Evolutionary conservation across 2,329 filamentous ascomycete genomes (phyloP).

Genomic region (Gaeumannomyces sp.): DNA sequence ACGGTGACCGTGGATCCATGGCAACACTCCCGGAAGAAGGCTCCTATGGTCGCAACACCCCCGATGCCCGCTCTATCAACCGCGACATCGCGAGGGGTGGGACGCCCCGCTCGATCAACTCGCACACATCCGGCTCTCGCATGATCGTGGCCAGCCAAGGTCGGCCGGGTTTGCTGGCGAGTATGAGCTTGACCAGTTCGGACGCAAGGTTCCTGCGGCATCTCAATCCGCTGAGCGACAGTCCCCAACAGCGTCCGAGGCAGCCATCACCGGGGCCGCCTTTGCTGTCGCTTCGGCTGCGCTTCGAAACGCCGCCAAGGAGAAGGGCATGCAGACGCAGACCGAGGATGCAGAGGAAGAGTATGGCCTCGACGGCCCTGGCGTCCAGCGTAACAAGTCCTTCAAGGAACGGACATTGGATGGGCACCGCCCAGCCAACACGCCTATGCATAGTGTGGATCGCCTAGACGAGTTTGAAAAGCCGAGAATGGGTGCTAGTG

Average conservation of each 20-base stretch:
- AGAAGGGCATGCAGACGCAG: conserved; percentile 34
- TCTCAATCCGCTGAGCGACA: conserved; percentile 32
- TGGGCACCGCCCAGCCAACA: conserved; percentile 49
- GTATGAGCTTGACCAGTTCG: conserved; percentile 53
- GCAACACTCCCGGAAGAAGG: conserved; percentile 26
- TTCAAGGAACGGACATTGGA: conserved; percentile 59
- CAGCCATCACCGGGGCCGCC: conserved; percentile 51
- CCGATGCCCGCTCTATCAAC: conserved; percentile 34
- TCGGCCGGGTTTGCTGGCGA: conserved; percentile 34
- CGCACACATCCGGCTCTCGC: conserved; percentile 22
- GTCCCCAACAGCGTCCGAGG: conserved; percentile 51
- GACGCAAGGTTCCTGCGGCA: conserved; percentile 44
- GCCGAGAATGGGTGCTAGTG: conserved; percentile 59
- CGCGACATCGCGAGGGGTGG: not conserved
- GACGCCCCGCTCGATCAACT: conserved; percentile 14
- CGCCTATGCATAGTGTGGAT: conserved; percentile 54
- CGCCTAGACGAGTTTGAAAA: conserved; percentile 44
- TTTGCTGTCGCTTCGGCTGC: conserved; percentile 47
- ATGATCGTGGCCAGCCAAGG: conserved; percentile 8
- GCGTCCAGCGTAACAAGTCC: conserved; percentile 52
- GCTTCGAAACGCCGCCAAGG: conserved; percentile 40
- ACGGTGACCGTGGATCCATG: conserved; percentile 29
- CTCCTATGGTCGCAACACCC: conserved; percentile 25
- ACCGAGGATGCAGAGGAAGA: conserved; percentile 25
- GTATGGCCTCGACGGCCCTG: conserved; percentile 34